Evolutionary conservation across 805 yeast species (phyloP).

Genomic region (Yarrowia sp.): DNA sequence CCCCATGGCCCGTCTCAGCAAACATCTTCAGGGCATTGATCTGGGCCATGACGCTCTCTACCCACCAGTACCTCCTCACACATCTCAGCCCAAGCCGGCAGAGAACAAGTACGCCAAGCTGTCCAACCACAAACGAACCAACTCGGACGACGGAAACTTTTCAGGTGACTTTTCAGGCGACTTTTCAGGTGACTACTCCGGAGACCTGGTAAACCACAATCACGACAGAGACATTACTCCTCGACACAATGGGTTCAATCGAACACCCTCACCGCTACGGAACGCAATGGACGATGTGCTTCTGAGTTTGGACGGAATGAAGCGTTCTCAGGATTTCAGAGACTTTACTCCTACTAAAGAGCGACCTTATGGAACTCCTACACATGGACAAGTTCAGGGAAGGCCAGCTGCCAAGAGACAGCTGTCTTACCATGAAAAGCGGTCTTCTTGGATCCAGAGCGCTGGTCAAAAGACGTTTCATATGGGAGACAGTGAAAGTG

Average conservation of each 20-base stretch:
- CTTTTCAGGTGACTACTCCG: constrained; percentile 1
- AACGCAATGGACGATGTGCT: constrained; percentile 40
- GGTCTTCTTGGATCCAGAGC: constrained; percentile 28
- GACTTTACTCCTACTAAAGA: constrained; percentile 9
- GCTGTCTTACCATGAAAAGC: constrained; percentile 25
- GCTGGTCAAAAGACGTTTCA: constrained; percentile 12
- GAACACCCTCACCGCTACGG: constrained; percentile 39
- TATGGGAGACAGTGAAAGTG: constrained; percentile 2
- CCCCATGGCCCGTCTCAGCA: constrained; percentile 2
- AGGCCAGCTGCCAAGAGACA: background rate
- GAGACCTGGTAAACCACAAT: background rate
- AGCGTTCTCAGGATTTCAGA: constrained; percentile 5
- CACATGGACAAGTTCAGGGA: background rate
- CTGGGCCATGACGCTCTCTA: constrained; percentile 5
- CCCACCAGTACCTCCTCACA: constrained; percentile 20
- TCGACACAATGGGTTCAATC: constrained; percentile 28
- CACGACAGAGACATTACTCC: constrained; percentile 17
- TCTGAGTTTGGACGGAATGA: constrained; percentile 36
- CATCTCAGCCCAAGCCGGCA: background rate
- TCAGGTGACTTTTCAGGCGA: background rate
- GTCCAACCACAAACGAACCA: constrained; percentile 2
- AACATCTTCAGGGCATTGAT: constrained; percentile 8
- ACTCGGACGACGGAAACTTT: constrained; percentile 6
- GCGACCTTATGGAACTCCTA: background rate
- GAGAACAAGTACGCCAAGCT: background rate